Conservation (phyloP, 2,329 filamentous ascomycete genomes). For the Diplodia scrobiculata region DNA sequence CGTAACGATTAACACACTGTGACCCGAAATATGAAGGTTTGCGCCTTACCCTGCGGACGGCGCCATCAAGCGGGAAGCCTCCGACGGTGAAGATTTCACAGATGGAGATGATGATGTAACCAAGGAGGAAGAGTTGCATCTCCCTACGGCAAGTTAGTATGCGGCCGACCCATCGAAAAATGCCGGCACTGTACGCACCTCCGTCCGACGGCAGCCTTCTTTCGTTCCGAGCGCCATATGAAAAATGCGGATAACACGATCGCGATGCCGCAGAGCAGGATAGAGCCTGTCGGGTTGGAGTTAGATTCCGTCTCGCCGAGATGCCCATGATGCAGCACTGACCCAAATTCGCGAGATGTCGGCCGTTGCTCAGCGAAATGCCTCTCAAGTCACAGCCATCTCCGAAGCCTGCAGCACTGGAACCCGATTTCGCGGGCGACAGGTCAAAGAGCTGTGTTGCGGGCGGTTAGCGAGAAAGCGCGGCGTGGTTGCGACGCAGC, state of each 20-base stretch:
- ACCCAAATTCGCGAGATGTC: constrained; percentile 81
- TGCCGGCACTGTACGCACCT: constrained; percentile 58
- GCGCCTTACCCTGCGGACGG: constrained; percentile 68
- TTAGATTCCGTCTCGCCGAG: constrained; percentile 24
- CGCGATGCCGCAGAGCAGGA: constrained; percentile 76
- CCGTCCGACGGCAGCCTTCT: constrained; percentile 90
- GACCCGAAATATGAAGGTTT: neutral
- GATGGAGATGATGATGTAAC: constrained; percentile 83
- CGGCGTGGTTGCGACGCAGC: constrained; percentile 20
- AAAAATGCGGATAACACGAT: constrained; percentile 69
- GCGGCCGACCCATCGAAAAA: neutral
- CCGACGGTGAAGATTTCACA: constrained; percentile 97
- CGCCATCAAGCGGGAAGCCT: constrained; percentile 73
- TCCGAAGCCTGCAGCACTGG: neutral
- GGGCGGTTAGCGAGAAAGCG: constrained; percentile 37
- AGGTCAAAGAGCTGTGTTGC: constrained; percentile 63
- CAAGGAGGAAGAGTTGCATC: constrained; percentile 90
- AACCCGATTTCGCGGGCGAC: constrained; percentile 51
- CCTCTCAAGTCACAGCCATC: constrained; percentile 72
- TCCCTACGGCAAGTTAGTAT: constrained; percentile 62
- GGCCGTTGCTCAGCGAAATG: constrained; percentile 67
- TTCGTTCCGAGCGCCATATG: constrained; percentile 78
- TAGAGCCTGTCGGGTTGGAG: constrained; percentile 67
- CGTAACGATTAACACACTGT: constrained; percentile 10
- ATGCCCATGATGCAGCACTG: constrained; percentile 41